Evolutionary conservation across 768 basidiomycete species (phyloP).

Genomic region (Lactarius pseudohatsudake): DNA sequence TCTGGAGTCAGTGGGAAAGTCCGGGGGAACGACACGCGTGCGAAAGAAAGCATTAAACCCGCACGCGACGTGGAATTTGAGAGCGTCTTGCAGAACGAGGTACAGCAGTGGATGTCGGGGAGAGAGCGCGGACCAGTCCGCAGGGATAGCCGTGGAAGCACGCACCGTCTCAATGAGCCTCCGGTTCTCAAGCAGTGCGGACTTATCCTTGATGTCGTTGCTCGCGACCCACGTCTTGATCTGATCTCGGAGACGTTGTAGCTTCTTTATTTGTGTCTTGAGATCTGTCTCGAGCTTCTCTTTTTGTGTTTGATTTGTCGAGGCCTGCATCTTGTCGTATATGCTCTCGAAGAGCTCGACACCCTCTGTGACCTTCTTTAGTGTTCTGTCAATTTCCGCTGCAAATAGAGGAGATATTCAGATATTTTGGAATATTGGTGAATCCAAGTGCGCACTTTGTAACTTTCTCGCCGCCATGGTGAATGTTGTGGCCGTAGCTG

Average conservation of each 20-base stretch:
- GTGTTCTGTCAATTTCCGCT: conserved; percentile 98
- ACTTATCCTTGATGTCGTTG: conserved; percentile 99
- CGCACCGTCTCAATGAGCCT: conserved; percentile 95
- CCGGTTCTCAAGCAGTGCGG: conserved; percentile 85
- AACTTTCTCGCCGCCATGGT: conserved; percentile 89
- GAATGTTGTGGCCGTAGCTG: conserved; percentile 24
- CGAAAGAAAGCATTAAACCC: background rate
- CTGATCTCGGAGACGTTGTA: conserved; percentile 80
- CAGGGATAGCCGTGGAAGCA: conserved; percentile 21
- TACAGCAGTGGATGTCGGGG: background rate
- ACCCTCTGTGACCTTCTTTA: conserved; percentile 96
- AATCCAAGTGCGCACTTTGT: conserved; percentile 56
- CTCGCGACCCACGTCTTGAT: conserved; percentile 96
- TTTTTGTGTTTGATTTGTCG: conserved; percentile 96
- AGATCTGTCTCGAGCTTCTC: conserved; percentile 96
- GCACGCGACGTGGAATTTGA: background rate
- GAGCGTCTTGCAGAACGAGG: background rate
- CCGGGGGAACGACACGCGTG: background rate
- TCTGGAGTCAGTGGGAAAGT: conserved; percentile 30
- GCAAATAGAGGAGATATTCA: conserved; percentile 15
- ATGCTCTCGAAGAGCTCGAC: conserved; percentile 94
- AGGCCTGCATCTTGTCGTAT: conserved; percentile 97
- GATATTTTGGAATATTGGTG: background rate
- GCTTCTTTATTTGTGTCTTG: conserved; percentile 98
- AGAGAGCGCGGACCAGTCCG: background rate